Percentiles rank a stretch among this genome's conserved stretches.
Evolutionary conservation across 768 basidiomycete species (phyloP).

Genomic region (Mycena galopus): DNA sequence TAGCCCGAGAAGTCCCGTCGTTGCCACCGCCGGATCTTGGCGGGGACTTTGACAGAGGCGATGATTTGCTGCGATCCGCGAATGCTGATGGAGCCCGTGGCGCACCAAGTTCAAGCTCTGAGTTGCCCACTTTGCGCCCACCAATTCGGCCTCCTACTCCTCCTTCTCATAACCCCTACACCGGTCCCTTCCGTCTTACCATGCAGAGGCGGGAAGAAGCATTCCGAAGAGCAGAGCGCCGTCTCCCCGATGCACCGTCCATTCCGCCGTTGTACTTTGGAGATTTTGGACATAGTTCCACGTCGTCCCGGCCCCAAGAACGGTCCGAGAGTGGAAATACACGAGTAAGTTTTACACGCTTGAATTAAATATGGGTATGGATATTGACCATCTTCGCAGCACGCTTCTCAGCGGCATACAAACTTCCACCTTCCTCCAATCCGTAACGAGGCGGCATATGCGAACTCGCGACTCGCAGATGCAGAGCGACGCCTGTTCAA

Average conservation of each 20-base stretch:
- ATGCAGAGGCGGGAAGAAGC: slow-evolving; percentile 51
- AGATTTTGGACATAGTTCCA: slow-evolving; percentile 20
- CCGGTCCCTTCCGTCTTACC: slow-evolving; percentile 64
- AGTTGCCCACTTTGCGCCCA: slow-evolving; percentile 7
- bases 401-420: slow-evolving; percentile 12
- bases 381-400: slow-evolving; percentile 8
- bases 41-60: slow-evolving; percentile 38
- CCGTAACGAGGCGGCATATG: slow-evolving; percentile 15
- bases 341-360: slow-evolving; percentile 21
- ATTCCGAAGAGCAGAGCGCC: slow-evolving; percentile 28
- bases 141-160: slow-evolving; percentile 25
- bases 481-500: slow-evolving; percentile 27
- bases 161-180: slow-evolving; percentile 50
- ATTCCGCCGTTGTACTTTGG: slow-evolving; percentile 58
- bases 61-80: slow-evolving; percentile 23
- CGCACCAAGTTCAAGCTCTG: neutral
- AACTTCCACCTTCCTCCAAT: slow-evolving; percentile 1
- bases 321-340: slow-evolving; percentile 11
- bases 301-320: neutral
- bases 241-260: slow-evolving; percentile 42
- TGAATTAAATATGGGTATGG: neutral
- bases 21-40: slow-evolving; percentile 50
- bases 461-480: slow-evolving; percentile 13
- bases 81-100: slow-evolving; percentile 5
- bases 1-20: slow-evolving; percentile 36